Conservation (phyloP, 345 rosid genomes). For the Gossypioides kirkii region DNA sequence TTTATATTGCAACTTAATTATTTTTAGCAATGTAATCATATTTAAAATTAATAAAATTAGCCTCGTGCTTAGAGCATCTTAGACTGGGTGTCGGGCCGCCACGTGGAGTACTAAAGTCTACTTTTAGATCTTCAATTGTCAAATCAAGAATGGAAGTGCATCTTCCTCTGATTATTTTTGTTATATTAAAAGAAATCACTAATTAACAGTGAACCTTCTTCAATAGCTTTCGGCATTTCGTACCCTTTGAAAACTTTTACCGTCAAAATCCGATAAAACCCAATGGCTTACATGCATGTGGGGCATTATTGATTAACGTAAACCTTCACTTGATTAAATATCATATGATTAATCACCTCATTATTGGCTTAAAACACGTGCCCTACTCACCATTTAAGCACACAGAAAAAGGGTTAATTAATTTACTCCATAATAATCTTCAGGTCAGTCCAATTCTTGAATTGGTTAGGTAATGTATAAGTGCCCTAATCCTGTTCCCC, state of each 20-base stretch:
- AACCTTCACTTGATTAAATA: background rate
- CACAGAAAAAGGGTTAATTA: background rate
- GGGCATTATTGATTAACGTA: background rate
- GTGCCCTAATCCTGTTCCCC: constrained; percentile 12
- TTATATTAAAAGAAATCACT: no score
- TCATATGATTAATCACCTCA: background rate
- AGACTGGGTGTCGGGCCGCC: background rate
- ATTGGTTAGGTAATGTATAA: background rate
- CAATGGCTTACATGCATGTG: background rate
- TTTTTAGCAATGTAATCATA: no score
- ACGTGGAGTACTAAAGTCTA: background rate
- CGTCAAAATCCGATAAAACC: background rate
- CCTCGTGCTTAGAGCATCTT: background rate
- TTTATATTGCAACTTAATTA: no score
- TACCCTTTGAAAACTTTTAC: background rate
- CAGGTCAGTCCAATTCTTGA: background rate
- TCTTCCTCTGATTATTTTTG: no score
- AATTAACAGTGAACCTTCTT: no score
- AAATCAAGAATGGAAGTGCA: background rate
- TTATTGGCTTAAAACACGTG: background rate
- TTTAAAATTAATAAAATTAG: background rate
- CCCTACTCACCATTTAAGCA: background rate
- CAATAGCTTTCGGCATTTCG: background rate
- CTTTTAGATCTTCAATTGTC: background rate
- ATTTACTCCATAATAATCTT: background rate